Evolutionary conservation across 1,284 basidiomycete genomes (phyloP), one percentile per base, ranked within the genome.

Genomic region (Uromyces viciae-fabae): DNA sequence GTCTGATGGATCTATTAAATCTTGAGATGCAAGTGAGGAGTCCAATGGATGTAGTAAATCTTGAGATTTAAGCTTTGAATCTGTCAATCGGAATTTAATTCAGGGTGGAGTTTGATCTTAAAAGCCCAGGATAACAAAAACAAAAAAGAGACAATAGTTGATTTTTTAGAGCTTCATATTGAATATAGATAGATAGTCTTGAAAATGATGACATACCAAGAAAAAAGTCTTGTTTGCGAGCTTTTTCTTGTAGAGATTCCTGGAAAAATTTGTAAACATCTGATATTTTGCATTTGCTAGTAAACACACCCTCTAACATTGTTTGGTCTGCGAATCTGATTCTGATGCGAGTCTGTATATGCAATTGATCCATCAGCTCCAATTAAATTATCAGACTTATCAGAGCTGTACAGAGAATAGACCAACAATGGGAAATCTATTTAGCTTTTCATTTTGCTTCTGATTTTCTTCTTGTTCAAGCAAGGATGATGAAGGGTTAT

Each of bases 201-300:
- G 64, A 36, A 31, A 42, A 36, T 15, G 74, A 80, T 73, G 68
- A 88, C 91, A 73, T 84, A 94, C 93, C 95, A 68, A 95, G 88
- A 33, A 93, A 89, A 83, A 94, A 94, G 82, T 92, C 92, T 86
- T 91, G 90, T 3, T 90, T 88, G 84, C 91, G 90, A 43, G 90
- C 89, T 82, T 92, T 91, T 72, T 93, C 91, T 52, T 89, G 88
- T 58, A 95, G 86, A 31, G 89, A 89, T n/a, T 88, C 86, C 31
- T 92, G 89, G 64, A 95, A 92, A 83, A 95, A 94, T 3, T 90
- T 91, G 85, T 95, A 95, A 1, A 95, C 89, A 2, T 90, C 88
- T 73, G 89, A 89, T 81, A 95, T 93, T 84, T 92, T 93, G 84
- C 91, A 90, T 0, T 89, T 89, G 5, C 92, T 93, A 0, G 90